A percentile compares a stretch with the other conserved stretches of the same genome.
phyloP scores from a whole-genome alignment of 2,329 filamentous ascomycete species.

The Alternaria conjuncta region DNA sequence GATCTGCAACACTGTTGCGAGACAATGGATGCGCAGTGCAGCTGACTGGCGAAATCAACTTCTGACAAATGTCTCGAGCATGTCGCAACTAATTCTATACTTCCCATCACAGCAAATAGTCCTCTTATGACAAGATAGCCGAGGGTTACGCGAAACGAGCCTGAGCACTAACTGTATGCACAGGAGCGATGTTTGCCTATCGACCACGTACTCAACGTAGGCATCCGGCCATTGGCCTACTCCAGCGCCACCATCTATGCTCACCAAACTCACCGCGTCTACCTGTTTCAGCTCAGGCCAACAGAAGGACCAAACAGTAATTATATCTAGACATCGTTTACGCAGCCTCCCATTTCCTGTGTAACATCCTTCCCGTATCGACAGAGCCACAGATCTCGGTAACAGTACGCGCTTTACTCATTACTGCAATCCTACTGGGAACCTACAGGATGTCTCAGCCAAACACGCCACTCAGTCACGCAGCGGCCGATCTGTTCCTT shows the following conservation, averaged over 20 bases:
- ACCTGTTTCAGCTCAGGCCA: conserved; percentile 34
- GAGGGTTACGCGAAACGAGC: neutral
- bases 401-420: conserved; percentile 5
- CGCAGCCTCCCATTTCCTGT: conserved; percentile 18
- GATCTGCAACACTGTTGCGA: neutral
- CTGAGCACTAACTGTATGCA: neutral
- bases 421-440: neutral
- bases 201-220: conserved; percentile 2
- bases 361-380: conserved; percentile 23
- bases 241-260: conserved; percentile 8
- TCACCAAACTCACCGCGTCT: conserved; percentile 12
- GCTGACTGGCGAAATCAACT: neutral
- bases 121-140: neutral
- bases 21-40: neutral
- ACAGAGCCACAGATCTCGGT: neutral
- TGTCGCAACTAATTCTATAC: neutral
- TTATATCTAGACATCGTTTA: conserved; percentile 32
- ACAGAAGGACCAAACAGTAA: conserved; percentile 8
- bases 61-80: neutral
- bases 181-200: conserved; percentile 11
- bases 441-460: conserved; percentile 29
- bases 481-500: conserved; percentile 2
- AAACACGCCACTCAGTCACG: conserved; percentile 6
- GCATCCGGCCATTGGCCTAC: conserved; percentile 12
- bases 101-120: neutral